Evolutionary conservation across 352 stramenopile species (phyloP).

Genomic region (Hyaloperonospora arabidopsidis): DNA sequence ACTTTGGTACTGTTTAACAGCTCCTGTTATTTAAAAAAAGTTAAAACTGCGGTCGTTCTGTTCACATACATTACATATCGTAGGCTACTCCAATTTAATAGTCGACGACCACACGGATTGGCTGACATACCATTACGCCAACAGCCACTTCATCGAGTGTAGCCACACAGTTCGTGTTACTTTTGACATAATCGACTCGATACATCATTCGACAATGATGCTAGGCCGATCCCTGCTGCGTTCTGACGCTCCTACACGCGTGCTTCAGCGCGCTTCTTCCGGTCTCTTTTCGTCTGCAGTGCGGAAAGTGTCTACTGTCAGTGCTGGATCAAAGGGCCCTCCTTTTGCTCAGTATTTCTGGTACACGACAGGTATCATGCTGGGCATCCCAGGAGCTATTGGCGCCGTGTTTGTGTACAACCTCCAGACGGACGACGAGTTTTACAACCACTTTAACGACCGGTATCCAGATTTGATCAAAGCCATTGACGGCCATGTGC

Average conservation of each 20-base stretch:
- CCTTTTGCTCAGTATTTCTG: conserved; percentile 68
- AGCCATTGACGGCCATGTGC: conserved; percentile 54
- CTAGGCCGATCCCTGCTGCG: conserved; percentile 15
- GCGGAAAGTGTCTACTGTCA: neutral
- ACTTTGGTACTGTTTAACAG: too few relatives aligned
- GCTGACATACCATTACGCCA: too few relatives aligned
- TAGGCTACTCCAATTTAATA: too few relatives aligned
- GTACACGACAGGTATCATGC: conserved; percentile 71
- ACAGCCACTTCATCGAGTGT: too few relatives aligned
- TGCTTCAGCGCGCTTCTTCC: conserved; percentile 9
- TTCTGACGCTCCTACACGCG: conserved; percentile 1
- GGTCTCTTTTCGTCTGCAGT: conserved; percentile 10
- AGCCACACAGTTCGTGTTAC: too few relatives aligned
- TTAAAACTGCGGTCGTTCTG: too few relatives aligned
- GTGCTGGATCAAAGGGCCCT: conserved; percentile 17
- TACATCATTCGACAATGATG: neutral
- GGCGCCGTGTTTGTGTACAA: conserved; percentile 78
- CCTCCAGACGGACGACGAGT: conserved; percentile 70
- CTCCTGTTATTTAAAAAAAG: too few relatives aligned
- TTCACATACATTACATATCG: too few relatives aligned
- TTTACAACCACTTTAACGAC: conserved; percentile 79
- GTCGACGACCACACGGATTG: too few relatives aligned
- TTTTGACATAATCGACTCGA: too few relatives aligned
- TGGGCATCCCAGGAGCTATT: conserved; percentile 59
- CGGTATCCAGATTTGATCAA: conserved; percentile 73